phyloP scores from a whole-genome alignment of 257 asterid species.

The Penstemon davidsonii region DNA sequence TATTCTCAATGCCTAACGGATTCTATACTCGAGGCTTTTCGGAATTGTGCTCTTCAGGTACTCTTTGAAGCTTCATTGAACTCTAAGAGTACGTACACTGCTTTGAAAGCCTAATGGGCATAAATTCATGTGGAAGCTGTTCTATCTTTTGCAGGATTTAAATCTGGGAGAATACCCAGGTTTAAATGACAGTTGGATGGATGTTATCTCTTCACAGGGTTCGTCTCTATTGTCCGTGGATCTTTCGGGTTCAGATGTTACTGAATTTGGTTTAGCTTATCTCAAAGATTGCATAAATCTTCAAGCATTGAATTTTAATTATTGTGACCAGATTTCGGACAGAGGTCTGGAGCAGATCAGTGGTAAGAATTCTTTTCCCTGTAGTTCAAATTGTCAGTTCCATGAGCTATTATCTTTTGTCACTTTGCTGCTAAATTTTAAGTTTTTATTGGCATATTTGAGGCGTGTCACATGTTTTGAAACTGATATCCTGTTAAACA shows the following conservation, averaged over 20 bases:
- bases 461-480: not conserved
- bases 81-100: slow-evolving; percentile 1
- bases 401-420: too few species aligned
- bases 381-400: too few species aligned
- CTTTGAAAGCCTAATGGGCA: slow-evolving; percentile 14
- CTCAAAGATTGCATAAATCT: slow-evolving; percentile 71
- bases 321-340: slow-evolving; percentile 80
- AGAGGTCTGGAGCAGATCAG: slow-evolving; percentile 64
- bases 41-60: slow-evolving; percentile 99
- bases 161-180: slow-evolving; percentile 85
- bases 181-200: slow-evolving; percentile 81
- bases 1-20: slow-evolving; percentile 56
- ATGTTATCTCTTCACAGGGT: slow-evolving; percentile 78
- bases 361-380: slow-evolving; percentile 39
- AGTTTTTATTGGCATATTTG: too few species aligned
- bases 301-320: slow-evolving; percentile 72
- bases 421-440: too few species aligned
- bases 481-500: not conserved
- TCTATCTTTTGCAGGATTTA: slow-evolving; percentile 65
- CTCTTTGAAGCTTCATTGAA: slow-evolving; percentile 16
- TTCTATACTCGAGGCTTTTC: slow-evolving; percentile 69
- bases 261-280: slow-evolving; percentile 64
- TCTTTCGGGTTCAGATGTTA: slow-evolving; percentile 78
- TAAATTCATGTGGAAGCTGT: too few species aligned
- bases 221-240: slow-evolving; percentile 78